Evolutionary conservation across 495 filamentous ascomycete genomes (phyloP), one percentile per base, ranked within the genome.

Genomic region (Astrocystis sublimbata): DNA sequence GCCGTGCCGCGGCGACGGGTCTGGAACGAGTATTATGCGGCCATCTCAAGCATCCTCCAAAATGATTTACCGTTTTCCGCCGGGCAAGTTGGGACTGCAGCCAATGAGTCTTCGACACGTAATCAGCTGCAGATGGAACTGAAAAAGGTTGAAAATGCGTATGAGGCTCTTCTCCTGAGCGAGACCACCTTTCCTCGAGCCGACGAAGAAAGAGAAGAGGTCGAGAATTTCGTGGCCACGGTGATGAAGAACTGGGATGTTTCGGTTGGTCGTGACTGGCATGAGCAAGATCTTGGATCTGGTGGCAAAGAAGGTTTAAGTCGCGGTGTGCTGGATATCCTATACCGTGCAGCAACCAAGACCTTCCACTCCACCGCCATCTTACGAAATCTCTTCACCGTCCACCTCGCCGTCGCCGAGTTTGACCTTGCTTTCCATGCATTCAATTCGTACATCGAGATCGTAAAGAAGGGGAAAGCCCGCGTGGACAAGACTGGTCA

Each of bases 311-410:
- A 86, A 67, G 81, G 79, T 26, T 78, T 92, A 19, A 85, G 89
- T 62, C 83, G 85, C 55, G 85, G 84, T 56, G 88, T 92, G 35
- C 81, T 96, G 24, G 91, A 96, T 75, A 89, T 91, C 28, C 78
- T 97, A 9, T 96, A 96, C 67, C 86, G 89, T 19, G 92, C 92
- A 28, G 89, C 94, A 9, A 89, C 89, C 2, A 96, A 93, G 74
- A 96, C 92, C 0, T 98, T 92, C 66, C 94, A 98, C 70, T 98
- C 96, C 2, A 93, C 92, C 5, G 75, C 88, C 23, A 87, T 98
- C 54, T 76, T 98, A 30, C 81, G 93, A 56, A 88, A 96, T 70
- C 81, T 98, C 1, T 98, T 98, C 65, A 90, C 87, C 13, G 88
- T 96, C 5, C 94, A 98, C 74, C 79, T 89, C 3, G 81, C 90